Evolutionary conservation across 306 rosid species (phyloP).

Genomic region (Datisca glomerata): DNA sequence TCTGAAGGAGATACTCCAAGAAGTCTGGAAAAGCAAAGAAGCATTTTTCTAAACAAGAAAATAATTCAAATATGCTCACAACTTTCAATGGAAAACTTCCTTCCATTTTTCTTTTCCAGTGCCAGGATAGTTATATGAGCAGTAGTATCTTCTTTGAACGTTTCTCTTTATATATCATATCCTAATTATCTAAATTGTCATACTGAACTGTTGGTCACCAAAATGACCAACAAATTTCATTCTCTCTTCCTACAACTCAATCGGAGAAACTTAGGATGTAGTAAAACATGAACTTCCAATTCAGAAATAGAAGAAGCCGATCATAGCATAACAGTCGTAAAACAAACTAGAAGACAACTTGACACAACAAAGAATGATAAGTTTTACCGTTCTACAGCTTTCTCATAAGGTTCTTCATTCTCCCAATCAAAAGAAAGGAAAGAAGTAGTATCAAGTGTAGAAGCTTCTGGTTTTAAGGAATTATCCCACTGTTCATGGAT

Average conservation of each 20-base stretch:
- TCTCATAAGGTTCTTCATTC: slow-evolving; percentile 84
- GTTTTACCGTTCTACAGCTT: slow-evolving; percentile 76
- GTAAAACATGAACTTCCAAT: no score
- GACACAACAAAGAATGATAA: slow-evolving; percentile 16
- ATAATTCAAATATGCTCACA: background rate
- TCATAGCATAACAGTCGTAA: no score
- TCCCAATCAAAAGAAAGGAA: slow-evolving; percentile 96
- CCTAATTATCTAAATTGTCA: no score
- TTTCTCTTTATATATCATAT: no score
- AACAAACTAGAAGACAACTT: no score
- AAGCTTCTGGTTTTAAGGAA: slow-evolving; percentile 55
- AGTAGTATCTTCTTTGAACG: no score
- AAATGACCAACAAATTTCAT: no score
- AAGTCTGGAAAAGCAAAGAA: no score
- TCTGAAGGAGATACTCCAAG: background rate
- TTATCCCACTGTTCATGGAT: slow-evolving; percentile 44
- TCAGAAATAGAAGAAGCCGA: no score
- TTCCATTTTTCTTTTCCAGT: background rate
- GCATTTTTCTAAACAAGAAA: slow-evolving; percentile 8
- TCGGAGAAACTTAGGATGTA: no score
- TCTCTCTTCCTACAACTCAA: no score
- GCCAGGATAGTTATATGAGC: slow-evolving; percentile 1
- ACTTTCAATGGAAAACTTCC: background rate
- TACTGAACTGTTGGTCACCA: no score
- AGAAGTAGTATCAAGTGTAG: slow-evolving; percentile 61